Base-by-base conservation (phyloP, 768 basidiomycete genomes). In the Lentinus tigrinus region DNA sequence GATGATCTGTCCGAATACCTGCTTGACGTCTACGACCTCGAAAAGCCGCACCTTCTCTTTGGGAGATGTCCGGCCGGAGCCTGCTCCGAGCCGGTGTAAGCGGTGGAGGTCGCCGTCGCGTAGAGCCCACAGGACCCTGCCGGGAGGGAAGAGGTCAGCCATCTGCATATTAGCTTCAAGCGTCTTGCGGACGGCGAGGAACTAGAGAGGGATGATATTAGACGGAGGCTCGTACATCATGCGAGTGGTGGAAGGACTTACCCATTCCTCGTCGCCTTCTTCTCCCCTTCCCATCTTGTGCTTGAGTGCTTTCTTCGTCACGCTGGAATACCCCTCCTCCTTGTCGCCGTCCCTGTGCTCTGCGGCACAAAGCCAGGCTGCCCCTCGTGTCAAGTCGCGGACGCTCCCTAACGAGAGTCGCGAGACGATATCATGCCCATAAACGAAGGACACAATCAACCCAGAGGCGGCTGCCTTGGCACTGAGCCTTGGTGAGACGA, bases 151-250 rank as follows among this genome's bases (percentile, higher is more conserved):
- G 69, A 91, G 79, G 62, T 85, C 79, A 3, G 82, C 74, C 75
- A 79, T 82, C 48, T 84, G 69, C 91, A 93, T 93, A 58, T 89
- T 91, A 44, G 90, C 91, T 69, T 93, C 89, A 0, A 93, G 78
- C 3, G 91, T 92, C 77, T 90, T 93, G 44, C 91, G 83, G 57
- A 89, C 81, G 0, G 89, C 82, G 38, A 93, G 75, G 66, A 93
- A 91, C 91, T 93, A 54, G 24, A 36, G 13, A 21, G 38, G 7
- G 2, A 21, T 3, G 13, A 31, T 6, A 17, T 24, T 8, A 34
- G 49, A 42, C 49, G 60, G 36, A 9, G 4, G 19, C 34, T 6
- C 13, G 14, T 48, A 54, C 44, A 47, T 48, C 46, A 9, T 7
- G 11, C 27, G 9, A 39, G 7, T 8, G 13, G 17, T 37, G n/a